A percentile compares a stretch with the other conserved stretches of the same genome.
Conservation (phyloP, 2,329 filamentous ascomycete species). For the Penicillium sp. region DNA sequence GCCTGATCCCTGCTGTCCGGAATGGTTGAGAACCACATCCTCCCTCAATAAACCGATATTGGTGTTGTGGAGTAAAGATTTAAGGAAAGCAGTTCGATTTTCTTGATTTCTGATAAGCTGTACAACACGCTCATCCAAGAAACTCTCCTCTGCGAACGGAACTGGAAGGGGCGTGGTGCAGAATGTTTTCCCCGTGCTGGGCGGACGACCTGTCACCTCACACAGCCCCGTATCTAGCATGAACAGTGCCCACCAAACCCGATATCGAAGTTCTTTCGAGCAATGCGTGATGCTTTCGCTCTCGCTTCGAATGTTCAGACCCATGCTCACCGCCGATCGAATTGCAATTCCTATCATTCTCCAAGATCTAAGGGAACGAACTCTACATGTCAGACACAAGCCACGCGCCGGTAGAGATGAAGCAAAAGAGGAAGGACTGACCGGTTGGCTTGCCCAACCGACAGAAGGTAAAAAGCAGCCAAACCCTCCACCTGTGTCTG, state of each 20-base stretch:
- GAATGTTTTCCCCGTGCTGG: constrained; percentile 38
- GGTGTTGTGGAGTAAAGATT: constrained; percentile 19
- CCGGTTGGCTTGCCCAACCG: constrained; percentile 46
- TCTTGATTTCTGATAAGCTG: constrained; percentile 37
- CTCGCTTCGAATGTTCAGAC: constrained; percentile 45
- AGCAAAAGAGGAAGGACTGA: constrained; percentile 14
- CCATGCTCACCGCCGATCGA: constrained; percentile 43
- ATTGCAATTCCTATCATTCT: constrained; percentile 42
- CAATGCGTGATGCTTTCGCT: constrained; percentile 35
- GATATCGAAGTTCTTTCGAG: constrained; percentile 45
- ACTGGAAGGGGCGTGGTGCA: constrained; percentile 45
- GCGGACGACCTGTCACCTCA: constrained; percentile 45
- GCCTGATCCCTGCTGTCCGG: constrained; percentile 10
- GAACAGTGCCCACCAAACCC: constrained; percentile 48
- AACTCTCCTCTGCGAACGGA: constrained; percentile 42
- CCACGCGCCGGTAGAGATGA: not conserved
- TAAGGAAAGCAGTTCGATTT: constrained; percentile 32
- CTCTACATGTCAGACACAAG: not conserved
- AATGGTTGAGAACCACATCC: constrained; percentile 11
- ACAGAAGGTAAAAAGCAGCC: constrained; percentile 43
- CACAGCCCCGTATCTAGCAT: constrained; percentile 43
- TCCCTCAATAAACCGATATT: not conserved
- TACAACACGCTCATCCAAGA: constrained; percentile 30
- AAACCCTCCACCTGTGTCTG: constrained; percentile 46
- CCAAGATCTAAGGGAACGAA: constrained; percentile 39